Percentiles rank a stretch among this genome's conserved stretches.
These are phyloP conservation scores for Peltaster fructicola DNA, from an alignment of 2,329 filamentous ascomycete species.

Conservation along the genomic window DNA sequence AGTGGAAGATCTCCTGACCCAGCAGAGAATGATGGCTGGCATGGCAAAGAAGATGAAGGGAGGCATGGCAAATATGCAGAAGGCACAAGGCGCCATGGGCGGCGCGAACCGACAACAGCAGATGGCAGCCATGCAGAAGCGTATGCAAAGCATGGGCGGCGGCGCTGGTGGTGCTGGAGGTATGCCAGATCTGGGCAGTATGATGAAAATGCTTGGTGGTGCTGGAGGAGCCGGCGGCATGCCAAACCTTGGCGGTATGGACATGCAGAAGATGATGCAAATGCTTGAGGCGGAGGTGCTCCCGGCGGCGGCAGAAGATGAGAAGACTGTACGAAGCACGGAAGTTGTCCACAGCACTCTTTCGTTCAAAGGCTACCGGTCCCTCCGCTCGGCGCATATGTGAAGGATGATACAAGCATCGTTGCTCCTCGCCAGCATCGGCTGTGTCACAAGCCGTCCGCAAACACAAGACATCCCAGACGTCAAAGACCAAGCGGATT, in stretches of 20 bases:
- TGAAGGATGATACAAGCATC: no score
- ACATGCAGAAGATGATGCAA: constrained; percentile 57
- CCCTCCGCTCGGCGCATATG: no score
- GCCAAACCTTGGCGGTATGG: constrained; percentile 38
- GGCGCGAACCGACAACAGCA: constrained; percentile 85
- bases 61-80: constrained; percentile 94
- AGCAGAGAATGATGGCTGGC: constrained; percentile 95
- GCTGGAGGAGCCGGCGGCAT: constrained; percentile 44
- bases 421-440: no score
- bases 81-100: constrained; percentile 76
- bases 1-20: constrained; percentile 91
- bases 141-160: constrained; percentile 81
- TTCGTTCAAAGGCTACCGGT: no score
- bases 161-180: constrained; percentile 43
- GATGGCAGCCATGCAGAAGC: constrained; percentile 92
- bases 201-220: constrained; percentile 84
- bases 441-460: no score
- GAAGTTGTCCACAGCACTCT: no score
- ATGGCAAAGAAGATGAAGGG: constrained; percentile 99
- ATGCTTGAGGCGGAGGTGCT: constrained; percentile 46
- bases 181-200: constrained; percentile 66
- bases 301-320: constrained; percentile 23
- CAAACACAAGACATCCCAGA: background rate
- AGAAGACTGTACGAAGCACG: no score
- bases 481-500: constrained; percentile 19